These are phyloP conservation scores for Malassezia slooffiae DNA, from an alignment of 1,284 basidiomycete genomes.

Conservation along the genomic window DNA sequence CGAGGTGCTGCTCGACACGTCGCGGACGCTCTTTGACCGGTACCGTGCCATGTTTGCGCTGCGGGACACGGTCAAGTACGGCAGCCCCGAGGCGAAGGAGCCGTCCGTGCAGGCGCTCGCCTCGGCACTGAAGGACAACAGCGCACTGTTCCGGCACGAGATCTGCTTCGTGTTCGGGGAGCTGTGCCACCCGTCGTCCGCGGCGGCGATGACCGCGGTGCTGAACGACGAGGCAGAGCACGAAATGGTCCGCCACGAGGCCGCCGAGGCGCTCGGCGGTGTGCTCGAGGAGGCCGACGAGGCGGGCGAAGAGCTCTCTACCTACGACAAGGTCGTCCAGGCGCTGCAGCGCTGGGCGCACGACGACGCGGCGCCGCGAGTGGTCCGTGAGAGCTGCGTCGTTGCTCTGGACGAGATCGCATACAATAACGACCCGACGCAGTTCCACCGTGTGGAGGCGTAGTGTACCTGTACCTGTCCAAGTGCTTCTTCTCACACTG, in stretches of 20 bases:
- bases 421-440: slow-evolving; percentile 45
- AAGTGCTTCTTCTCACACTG: too few relatives aligned
- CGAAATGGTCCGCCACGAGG: slow-evolving; percentile 98
- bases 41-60: slow-evolving; percentile 98
- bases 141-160: slow-evolving; percentile 32
- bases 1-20: slow-evolving; percentile 58
- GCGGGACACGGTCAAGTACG: slow-evolving; percentile 50
- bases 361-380: slow-evolving; percentile 65
- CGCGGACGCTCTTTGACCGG: slow-evolving; percentile 72
- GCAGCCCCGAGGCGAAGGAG: slow-evolving; percentile 29
- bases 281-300: slow-evolving; percentile 58
- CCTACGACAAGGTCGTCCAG: slow-evolving; percentile 65
- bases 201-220: slow-evolving; percentile 71
- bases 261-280: slow-evolving; percentile 91
- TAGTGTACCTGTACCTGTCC: too few relatives aligned
- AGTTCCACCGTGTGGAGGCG: slow-evolving; percentile 39
- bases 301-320: slow-evolving; percentile 46
- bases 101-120: slow-evolving; percentile 78
- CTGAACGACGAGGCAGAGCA: slow-evolving; percentile 65
- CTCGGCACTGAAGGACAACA: slow-evolving; percentile 59
- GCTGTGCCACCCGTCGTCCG: slow-evolving; percentile 74
- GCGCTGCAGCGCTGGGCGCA: slow-evolving; percentile 75
- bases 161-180: slow-evolving; percentile 74
- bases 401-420: slow-evolving; percentile 67
- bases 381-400: slow-evolving; percentile 90